phyloP scores from a whole-genome alignment of 306 rosid species.

The Pachyrhizus erosus region DNA sequence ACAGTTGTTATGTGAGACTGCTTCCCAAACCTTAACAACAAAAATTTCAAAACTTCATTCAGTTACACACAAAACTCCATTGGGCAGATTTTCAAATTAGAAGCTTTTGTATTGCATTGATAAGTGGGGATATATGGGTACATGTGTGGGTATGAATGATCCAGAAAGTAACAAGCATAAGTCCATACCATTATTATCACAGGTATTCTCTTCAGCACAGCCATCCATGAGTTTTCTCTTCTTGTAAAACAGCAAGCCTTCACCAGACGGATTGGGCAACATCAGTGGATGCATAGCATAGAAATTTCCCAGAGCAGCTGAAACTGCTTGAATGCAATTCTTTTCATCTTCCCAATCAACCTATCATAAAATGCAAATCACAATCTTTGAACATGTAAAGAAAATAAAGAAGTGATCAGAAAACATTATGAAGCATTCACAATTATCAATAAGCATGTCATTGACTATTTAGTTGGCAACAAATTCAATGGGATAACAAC shows the following conservation, averaged over 20 bases:
- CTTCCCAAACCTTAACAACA: neutral
- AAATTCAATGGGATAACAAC: constrained; percentile 32
- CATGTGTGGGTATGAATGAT: neutral
- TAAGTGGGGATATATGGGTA: constrained; percentile 1
- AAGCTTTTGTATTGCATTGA: neutral
- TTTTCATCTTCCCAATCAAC: constrained; percentile 91
- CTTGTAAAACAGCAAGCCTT: constrained; percentile 70
- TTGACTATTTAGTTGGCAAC: constrained; percentile 13
- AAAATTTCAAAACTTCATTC: constrained; percentile 8
- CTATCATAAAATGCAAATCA: constrained; percentile 49
- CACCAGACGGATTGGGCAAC: constrained; percentile 90
- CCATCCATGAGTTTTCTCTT: constrained; percentile 54
- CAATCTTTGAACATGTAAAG: constrained; percentile 19
- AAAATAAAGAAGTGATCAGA: constrained; percentile 4
- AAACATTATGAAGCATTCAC: constrained; percentile 26
- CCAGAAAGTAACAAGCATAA: constrained; percentile 35
- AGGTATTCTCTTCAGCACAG: constrained; percentile 44
- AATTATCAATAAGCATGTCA: constrained; percentile 9
- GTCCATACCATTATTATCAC: constrained; percentile 56
- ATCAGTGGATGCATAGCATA: constrained; percentile 93
- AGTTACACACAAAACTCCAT: neutral
- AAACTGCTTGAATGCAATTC: constrained; percentile 71
- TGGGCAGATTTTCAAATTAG: neutral
- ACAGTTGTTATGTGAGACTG: neutral
- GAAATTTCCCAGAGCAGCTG: constrained; percentile 90